Conservation (phyloP, 306 rosid genomes). For the Dalbergia oliveri region DNA sequence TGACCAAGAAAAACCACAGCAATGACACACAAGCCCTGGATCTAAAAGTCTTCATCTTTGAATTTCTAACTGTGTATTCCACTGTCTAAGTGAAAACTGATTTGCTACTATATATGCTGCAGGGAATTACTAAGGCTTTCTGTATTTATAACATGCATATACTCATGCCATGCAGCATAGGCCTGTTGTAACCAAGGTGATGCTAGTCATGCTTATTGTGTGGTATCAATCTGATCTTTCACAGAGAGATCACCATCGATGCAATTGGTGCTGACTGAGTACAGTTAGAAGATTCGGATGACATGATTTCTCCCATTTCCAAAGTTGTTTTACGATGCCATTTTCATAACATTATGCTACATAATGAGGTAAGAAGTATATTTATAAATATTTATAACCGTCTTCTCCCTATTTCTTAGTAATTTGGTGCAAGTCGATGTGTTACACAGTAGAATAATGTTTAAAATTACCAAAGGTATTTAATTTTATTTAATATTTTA, state of each 20-base stretch:
- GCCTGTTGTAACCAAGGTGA: conserved; percentile 61
- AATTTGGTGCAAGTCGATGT: too few species aligned
- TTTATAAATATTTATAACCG: too few species aligned
- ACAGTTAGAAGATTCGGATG: conserved; percentile 54
- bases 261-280: conserved; percentile 40
- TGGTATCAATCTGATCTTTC: background rate
- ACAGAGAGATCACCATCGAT: conserved; percentile 20
- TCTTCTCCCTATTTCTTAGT: too few species aligned
- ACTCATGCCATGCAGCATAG: conserved; percentile 45
- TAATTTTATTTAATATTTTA: too few species aligned
- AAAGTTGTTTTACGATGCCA: conserved; percentile 9
- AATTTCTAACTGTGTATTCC: background rate
- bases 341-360: background rate
- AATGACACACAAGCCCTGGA: conserved; percentile 32
- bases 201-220: conserved; percentile 49
- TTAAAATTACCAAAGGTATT: too few species aligned
- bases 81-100: background rate
- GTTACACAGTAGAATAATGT: too few species aligned
- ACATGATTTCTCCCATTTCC: conserved; percentile 49
- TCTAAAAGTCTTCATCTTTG: conserved; percentile 51
- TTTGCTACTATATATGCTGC: background rate
- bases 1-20: conserved; percentile 42
- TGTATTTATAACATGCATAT: conserved; percentile 48
- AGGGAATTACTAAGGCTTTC: conserved; percentile 7
- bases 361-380: too few species aligned